A percentile compares a stretch with the other conserved stretches of the same genome.
Conservation (phyloP, 345 rosid species). For the Lenwebbia sp. region DNA sequence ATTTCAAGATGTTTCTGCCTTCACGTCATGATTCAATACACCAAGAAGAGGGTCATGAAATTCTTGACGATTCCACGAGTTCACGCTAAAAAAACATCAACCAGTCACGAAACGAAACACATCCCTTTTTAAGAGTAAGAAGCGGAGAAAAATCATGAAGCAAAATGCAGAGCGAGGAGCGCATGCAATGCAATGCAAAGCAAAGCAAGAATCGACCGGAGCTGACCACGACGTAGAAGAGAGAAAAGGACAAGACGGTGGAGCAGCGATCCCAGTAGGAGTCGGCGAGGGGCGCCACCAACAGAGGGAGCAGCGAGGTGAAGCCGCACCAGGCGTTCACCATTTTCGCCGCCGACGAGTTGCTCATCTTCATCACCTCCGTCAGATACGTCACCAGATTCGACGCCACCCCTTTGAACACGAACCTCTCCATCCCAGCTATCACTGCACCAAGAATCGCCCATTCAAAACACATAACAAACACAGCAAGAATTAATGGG, state of each 20-base stretch:
- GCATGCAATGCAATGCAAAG: too few relatives aligned
- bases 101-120: neutral
- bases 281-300: slow-evolving; percentile 79
- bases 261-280: slow-evolving; percentile 69
- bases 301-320: slow-evolving; percentile 73
- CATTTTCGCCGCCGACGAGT: slow-evolving; percentile 78
- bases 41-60: neutral
- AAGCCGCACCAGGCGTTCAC: slow-evolving; percentile 90
- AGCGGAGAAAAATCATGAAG: neutral
- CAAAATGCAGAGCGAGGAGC: neutral
- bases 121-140: neutral
- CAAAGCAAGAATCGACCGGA: neutral
- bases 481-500: neutral
- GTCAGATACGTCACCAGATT: slow-evolving; percentile 87
- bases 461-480: neutral
- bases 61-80: neutral
- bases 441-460: slow-evolving; percentile 20
- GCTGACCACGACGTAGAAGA: slow-evolving; percentile 66
- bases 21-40: neutral
- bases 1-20: neutral
- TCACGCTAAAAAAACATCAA: neutral
- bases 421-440: slow-evolving; percentile 90
- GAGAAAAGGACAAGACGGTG: slow-evolving; percentile 62
- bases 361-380: slow-evolving; percentile 69
- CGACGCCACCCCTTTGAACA: slow-evolving; percentile 92